A percentile compares a stretch with the other conserved stretches of the same genome.
Evolutionary conservation across 768 basidiomycete genomes (phyloP).

Genomic region (Hericium coralloides): DNA sequence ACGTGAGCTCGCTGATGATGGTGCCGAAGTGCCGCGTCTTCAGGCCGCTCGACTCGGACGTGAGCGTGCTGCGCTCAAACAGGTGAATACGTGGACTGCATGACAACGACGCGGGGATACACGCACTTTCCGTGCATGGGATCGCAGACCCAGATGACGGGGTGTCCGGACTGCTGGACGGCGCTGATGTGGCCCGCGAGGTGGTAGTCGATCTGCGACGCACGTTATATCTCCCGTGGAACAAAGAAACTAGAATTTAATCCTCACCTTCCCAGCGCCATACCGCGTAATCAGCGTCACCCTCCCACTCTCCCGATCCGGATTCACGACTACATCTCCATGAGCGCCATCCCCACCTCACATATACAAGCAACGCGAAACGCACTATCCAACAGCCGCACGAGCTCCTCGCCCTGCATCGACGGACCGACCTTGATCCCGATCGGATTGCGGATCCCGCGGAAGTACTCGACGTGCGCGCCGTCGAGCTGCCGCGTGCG

Average conservation of each 20-base stretch:
- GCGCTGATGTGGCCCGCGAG: conserved; percentile 75
- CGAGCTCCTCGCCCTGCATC: conserved; percentile 72
- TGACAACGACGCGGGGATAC: background rate
- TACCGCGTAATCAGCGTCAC: conserved; percentile 92
- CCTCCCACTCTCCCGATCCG: conserved; percentile 69
- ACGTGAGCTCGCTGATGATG: conserved; percentile 80
- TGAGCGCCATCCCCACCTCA: background rate
- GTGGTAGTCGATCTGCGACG: conserved; percentile 55
- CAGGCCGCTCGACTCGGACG: conserved; percentile 58
- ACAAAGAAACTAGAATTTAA: background rate
- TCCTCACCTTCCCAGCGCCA: conserved; percentile 70
- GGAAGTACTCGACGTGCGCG: conserved; percentile 93
- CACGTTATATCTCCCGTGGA: background rate
- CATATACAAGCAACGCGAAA: conserved; percentile 1
- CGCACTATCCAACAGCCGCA: conserved; percentile 67
- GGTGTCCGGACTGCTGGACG: conserved; percentile 74
- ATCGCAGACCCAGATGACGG: conserved; percentile 92
- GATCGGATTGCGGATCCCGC: conserved; percentile 87
- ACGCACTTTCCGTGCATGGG: conserved; percentile 98
- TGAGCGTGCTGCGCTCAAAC: conserved; percentile 56
- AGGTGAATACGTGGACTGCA: background rate
- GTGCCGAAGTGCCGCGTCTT: conserved; percentile 89
- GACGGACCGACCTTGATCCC: conserved; percentile 95
- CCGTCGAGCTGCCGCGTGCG: conserved; percentile 86
- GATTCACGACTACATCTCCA: conserved; percentile 65